Conservation (phyloP, 345 rosid species). For the Lagerstroemia speciosa region DNA sequence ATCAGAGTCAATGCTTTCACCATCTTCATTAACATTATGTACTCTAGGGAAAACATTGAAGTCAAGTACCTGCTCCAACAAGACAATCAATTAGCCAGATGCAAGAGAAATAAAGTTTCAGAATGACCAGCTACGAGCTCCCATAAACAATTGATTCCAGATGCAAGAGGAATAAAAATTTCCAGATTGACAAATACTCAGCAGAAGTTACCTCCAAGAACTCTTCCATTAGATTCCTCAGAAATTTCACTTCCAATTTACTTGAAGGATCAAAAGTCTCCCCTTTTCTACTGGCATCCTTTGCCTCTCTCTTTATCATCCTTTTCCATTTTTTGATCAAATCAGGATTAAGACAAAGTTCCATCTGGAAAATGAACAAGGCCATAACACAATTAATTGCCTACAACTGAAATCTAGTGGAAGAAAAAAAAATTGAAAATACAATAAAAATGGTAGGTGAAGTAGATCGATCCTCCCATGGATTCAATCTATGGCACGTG, state of each 20-base stretch:
- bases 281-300: slow-evolving; percentile 55
- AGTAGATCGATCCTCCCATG: neutral
- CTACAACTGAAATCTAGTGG: neutral
- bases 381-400: slow-evolving; percentile 6
- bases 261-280: slow-evolving; percentile 47
- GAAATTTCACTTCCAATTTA: slow-evolving; percentile 62
- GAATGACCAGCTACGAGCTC: neutral
- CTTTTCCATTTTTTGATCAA: slow-evolving; percentile 86
- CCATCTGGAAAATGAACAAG: slow-evolving; percentile 52
- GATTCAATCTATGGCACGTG: neutral
- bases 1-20: slow-evolving; percentile 26
- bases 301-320: slow-evolving; percentile 63
- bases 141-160: neutral
- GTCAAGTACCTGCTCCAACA: slow-evolving; percentile 55
- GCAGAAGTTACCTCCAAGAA: slow-evolving; percentile 58
- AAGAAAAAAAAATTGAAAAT: neutral
- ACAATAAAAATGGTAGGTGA: neutral
- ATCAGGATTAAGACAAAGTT: slow-evolving; percentile 78
- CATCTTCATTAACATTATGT: slow-evolving; percentile 19
- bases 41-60: slow-evolving; percentile 44
- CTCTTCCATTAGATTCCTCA: slow-evolving; percentile 81
- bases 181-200: neutral
- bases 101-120: neutral
- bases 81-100: neutral
- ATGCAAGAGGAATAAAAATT: neutral